phyloP scores from a whole-genome alignment of 495 filamentous ascomycete genomes.

The Penicillium macrosclerotiorum region DNA sequence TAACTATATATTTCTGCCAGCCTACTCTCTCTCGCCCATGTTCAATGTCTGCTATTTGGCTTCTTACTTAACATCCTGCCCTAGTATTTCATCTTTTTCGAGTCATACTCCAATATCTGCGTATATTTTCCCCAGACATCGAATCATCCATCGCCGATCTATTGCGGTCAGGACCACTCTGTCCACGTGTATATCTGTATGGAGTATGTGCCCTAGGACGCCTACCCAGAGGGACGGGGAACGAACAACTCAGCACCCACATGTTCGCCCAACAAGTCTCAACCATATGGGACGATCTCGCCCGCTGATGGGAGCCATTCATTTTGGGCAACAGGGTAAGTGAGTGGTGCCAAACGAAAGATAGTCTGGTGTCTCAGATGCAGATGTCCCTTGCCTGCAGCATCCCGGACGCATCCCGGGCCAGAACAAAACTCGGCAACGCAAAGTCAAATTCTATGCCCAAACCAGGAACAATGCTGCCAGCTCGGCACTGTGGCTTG shows the following conservation, averaged over 20 bases:
- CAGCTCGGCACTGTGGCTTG: conserved; percentile 4
- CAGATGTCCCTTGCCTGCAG: conserved; percentile 5
- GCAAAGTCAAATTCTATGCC: conserved; percentile 13
- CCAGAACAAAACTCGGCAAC: conserved; percentile 1
- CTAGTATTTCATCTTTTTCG: too few species aligned
- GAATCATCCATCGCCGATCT: too few species aligned
- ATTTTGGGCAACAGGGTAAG: too few species aligned
- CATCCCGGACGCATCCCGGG: neutral
- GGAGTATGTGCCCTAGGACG: neutral
- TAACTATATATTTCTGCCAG: too few species aligned
- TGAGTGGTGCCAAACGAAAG: neutral
- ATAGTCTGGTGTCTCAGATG: conserved; percentile 5
- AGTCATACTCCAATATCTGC: too few species aligned
- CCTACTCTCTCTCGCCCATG: too few species aligned
- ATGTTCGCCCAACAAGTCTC: neutral
- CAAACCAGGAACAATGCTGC: conserved; percentile 18
- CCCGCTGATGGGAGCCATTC: neutral
- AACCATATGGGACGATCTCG: neutral
- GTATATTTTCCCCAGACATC: too few species aligned
- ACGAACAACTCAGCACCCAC: neutral
- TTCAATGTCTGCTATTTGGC: too few species aligned
- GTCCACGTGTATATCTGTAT: conserved; percentile 1
- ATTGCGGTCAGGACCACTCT: too few species aligned
- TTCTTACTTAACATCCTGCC: too few species aligned
- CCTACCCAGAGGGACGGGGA: neutral